These are phyloP conservation scores for Xeromyces bisporus DNA, from an alignment of 495 filamentous ascomycete species.

Conservation along the genomic window DNA sequence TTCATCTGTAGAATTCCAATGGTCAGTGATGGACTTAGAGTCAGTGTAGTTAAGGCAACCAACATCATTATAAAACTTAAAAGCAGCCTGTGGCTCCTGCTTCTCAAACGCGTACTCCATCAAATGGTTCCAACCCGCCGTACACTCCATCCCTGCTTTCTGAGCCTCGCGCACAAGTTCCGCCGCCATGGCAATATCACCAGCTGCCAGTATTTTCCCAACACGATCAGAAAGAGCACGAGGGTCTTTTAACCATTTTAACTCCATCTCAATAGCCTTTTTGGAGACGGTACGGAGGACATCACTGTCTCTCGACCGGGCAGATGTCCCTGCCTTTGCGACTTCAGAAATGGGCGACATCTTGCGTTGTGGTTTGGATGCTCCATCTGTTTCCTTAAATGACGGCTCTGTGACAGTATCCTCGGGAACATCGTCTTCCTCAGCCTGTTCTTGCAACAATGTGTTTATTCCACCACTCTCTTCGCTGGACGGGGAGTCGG, in stretches of 20 bases:
- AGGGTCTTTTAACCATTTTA: constrained; percentile 51
- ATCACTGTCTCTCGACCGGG: background rate
- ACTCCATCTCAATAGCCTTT: constrained; percentile 28
- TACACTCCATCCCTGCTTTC: constrained; percentile 39
- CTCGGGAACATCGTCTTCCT: background rate
- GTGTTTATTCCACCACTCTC: background rate
- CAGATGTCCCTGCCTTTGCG: constrained; percentile 4
- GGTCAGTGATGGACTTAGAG: constrained; percentile 1
- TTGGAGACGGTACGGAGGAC: constrained; percentile 2
- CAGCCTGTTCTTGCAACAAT: background rate
- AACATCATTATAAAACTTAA: constrained; percentile 77
- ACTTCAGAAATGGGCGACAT: too few relatives aligned
- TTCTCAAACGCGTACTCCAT: constrained; percentile 52
- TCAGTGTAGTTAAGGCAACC: constrained; percentile 5
- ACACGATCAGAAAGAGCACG: constrained; percentile 47
- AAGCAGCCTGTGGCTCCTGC: constrained; percentile 38
- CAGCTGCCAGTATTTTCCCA: constrained; percentile 31
- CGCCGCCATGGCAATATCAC: constrained; percentile 43
- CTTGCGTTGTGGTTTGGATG: too few relatives aligned
- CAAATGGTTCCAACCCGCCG: constrained; percentile 76
- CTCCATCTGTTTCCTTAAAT: too few relatives aligned
- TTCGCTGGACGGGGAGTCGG: background rate
- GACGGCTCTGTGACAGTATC: background rate
- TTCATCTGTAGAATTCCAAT: constrained; percentile 59
- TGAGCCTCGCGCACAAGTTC: constrained; percentile 44